phyloP scores from a whole-genome alignment of 2,329 filamentous ascomycete species.

The Coniochaeta prunicola region DNA sequence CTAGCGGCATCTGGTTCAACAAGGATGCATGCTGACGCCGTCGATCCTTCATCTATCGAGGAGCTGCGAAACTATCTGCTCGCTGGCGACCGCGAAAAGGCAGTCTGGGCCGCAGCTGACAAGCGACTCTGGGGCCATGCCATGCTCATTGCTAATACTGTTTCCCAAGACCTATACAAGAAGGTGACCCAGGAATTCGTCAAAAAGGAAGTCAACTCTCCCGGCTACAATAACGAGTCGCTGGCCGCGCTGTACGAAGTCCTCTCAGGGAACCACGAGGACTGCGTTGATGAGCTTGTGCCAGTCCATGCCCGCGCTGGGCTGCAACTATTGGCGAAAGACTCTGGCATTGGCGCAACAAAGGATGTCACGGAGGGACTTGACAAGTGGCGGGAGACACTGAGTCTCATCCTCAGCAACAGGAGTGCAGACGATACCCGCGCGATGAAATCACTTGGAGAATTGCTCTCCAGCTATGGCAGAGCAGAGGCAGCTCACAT shows the following conservation, averaged over 20 bases:
- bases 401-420: slow-evolving; percentile 81
- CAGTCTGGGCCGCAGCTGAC: slow-evolving; percentile 89
- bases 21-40: slow-evolving; percentile 43
- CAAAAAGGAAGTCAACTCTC: slow-evolving; percentile 82
- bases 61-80: slow-evolving; percentile 67
- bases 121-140: slow-evolving; percentile 95
- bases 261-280: slow-evolving; percentile 87
- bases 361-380: slow-evolving; percentile 76
- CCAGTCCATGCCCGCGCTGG: slow-evolving; percentile 87
- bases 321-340: slow-evolving; percentile 81
- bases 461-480: slow-evolving; percentile 76
- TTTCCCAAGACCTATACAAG: slow-evolving; percentile 81
- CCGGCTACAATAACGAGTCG: slow-evolving; percentile 74
- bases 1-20: slow-evolving; percentile 15
- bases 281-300: slow-evolving; percentile 92
- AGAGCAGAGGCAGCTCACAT: slow-evolving; percentile 87
- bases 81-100: slow-evolving; percentile 78
- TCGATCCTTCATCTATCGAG: slow-evolving; percentile 63
- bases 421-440: slow-evolving; percentile 71
- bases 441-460: slow-evolving; percentile 73
- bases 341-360: slow-evolving; percentile 49
- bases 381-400: slow-evolving; percentile 89
- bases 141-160: slow-evolving; percentile 72
- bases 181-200: slow-evolving; percentile 94
- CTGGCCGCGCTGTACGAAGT: slow-evolving; percentile 89